A percentile compares a stretch with the other conserved stretches of the same genome.
Evolutionary conservation across 116 monocot species (phyloP).

Genomic region (Dioscorea cayenensis): DNA sequence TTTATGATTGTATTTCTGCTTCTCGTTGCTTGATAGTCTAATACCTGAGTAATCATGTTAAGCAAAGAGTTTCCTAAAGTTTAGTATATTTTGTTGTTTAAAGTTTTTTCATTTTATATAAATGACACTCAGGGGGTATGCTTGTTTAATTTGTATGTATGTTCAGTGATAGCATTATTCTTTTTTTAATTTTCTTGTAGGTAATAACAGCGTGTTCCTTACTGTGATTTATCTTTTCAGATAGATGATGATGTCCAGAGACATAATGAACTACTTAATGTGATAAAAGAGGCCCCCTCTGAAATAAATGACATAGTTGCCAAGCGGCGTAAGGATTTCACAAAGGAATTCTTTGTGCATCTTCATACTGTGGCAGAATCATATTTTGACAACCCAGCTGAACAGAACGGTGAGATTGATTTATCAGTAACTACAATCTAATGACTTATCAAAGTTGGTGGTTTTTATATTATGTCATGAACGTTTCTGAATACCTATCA

Average conservation of each 20-base stretch:
- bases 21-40: too few relatives aligned
- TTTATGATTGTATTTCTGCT: too few relatives aligned
- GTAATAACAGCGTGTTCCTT: neutral
- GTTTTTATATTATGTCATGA: too few relatives aligned
- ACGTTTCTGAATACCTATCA: neutral
- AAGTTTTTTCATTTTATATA: neutral
- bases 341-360: slow-evolving; percentile 90
- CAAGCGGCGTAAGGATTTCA: slow-evolving; percentile 83
- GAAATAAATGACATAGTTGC: slow-evolving; percentile 59
- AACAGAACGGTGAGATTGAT: slow-evolving; percentile 66
- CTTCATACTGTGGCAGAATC: slow-evolving; percentile 80
- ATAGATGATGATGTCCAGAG: slow-evolving; percentile 90
- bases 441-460: too few relatives aligned
- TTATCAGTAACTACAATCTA: neutral
- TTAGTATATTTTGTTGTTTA: neutral
- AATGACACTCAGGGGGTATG: neutral
- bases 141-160: neutral
- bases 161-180: neutral
- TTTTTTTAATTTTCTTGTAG: neutral
- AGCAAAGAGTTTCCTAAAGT: too few relatives aligned
- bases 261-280: slow-evolving; percentile 74
- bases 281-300: slow-evolving; percentile 36
- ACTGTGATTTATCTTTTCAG: slow-evolving; percentile 23
- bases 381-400: slow-evolving; percentile 52
- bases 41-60: too few relatives aligned